Base-by-base conservation (phyloP, 2,329 filamentous ascomycete species). In the Alternaria conjuncta region DNA sequence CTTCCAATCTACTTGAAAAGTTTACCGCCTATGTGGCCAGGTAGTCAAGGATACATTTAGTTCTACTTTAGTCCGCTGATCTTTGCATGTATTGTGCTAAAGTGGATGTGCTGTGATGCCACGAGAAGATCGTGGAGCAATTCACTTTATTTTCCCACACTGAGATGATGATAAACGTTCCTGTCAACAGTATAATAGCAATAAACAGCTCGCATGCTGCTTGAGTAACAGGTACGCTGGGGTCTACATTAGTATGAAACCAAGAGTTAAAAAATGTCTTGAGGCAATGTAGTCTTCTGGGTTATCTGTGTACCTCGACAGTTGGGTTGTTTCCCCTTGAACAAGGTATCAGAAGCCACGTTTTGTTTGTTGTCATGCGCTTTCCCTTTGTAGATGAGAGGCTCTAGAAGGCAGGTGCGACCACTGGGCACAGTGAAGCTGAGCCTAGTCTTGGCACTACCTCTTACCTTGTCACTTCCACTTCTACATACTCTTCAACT, bases 1-100 rank as follows among this genome's bases (percentile, higher is more conserved):
- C 50, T 53, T 61, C 32, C 49, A 43, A 47, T 30, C 21, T 36
- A 45, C 8, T 49, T 54, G 20, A 55, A 53, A 43, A 58, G 32
- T 49, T 50, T 32, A 51, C 57, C 49, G 18, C 18, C 25, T 26
- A 26, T 49, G 30, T 54, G 12, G 30, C 43, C 20, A 59, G 26
- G 41, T 59, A 54, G 28, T 30, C 15, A 30, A 30, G 11, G 23
- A 28, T 41, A 20, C 10, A 21, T 61, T 51, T 56, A 51, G 49
- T 57, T 18, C n/a, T 28, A 28, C 32, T 25, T 20, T 36, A 53
- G 13, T 25, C 13, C 5, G 20, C 8, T 53, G 13, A 7, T n/a
- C 8, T 25, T 25, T 26, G 15, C 7, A 47, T 21, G 0, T 25
- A 1, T 15, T n/a, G 12, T 47, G 21, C 18, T n/a, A 2, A n/a